Evolutionary conservation across 306 rosid species (phyloP), one percentile per base, ranked within the genome.

Genomic region (Dalbergia oliveri): DNA sequence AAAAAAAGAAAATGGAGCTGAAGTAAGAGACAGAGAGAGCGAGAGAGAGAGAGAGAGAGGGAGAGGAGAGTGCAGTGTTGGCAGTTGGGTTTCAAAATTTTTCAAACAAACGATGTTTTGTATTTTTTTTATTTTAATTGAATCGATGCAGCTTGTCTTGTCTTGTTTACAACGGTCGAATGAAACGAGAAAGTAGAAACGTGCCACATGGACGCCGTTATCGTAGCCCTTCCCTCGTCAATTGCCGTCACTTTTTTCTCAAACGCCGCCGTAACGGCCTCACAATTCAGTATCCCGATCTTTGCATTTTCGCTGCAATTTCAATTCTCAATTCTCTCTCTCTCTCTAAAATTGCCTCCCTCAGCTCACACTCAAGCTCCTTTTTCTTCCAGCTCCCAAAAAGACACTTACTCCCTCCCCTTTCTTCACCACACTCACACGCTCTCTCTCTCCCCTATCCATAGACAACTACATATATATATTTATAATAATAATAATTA

Each of bases 151-250:
- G 41, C 82, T 83, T 79, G 87, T 23, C 84, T 86, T 79, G 86
- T 84, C 91, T 66, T 67, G 35, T 84, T 84, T 80, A 72, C 85
- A 93, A 93, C 97, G 94, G 97, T 93, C 96, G 86, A 81, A 80
- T 78, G 79, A 77, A 53, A 62, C 66, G 6, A 75, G 67, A 74
- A 85, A 64, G 35, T 4, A 12, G 26, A 16, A 89, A 85, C 89
- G 88, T 83, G 76, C 66, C 37, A 59, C 33, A 6, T 35, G 49
- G 70, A 89, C 94, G 94, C 66, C 94, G 96, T 89, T 82, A 83
- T 60, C 81, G 19, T n/a, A 34, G 4, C 33, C 72, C 54, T 50
- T 14, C 13, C 26, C 8, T 1, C 23, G 56, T 78, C 66, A 71
- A 64, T 65, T 77, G 23, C 67, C 77, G 78, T 77, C 91, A 14